Conservation (phyloP, 148 eudicot species). For the Fagopyrum homotropicum region DNA sequence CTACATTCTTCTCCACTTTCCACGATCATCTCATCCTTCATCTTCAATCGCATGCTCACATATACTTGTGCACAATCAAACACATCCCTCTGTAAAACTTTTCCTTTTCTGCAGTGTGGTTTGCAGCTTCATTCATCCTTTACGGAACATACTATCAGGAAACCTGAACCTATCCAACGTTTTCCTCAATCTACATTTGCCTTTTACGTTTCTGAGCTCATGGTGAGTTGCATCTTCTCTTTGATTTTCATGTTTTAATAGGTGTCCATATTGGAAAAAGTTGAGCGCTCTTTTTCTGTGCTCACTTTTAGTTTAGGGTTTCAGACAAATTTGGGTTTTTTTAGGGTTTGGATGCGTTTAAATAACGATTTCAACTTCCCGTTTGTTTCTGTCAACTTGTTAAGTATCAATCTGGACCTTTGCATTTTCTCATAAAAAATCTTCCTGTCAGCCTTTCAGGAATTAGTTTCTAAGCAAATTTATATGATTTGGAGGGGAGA, state of each 20-base stretch:
- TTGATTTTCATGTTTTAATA: not conserved
- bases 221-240: not conserved
- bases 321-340: not conserved
- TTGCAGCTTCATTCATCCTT: not conserved
- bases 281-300: not conserved
- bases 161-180: not conserved
- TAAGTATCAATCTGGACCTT: not conserved
- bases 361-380: not conserved
- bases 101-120: not conserved
- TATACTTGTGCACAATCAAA: not conserved
- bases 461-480: not conserved
- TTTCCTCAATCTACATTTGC: not conserved
- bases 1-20: not conserved
- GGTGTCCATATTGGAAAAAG: not conserved
- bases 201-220: not conserved
- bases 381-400: not conserved
- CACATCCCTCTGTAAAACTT: not conserved
- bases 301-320: not conserved
- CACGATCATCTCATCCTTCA: slow-evolving; percentile 5
- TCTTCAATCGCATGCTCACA: not conserved
- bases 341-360: not conserved
- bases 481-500: not conserved
- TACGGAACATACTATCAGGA: not conserved
- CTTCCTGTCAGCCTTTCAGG: not conserved
- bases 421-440: not conserved